These are phyloP conservation scores for Fraxinus floribunda DNA, from an alignment of 305 asterid genomes.

Conservation along the genomic window DNA sequence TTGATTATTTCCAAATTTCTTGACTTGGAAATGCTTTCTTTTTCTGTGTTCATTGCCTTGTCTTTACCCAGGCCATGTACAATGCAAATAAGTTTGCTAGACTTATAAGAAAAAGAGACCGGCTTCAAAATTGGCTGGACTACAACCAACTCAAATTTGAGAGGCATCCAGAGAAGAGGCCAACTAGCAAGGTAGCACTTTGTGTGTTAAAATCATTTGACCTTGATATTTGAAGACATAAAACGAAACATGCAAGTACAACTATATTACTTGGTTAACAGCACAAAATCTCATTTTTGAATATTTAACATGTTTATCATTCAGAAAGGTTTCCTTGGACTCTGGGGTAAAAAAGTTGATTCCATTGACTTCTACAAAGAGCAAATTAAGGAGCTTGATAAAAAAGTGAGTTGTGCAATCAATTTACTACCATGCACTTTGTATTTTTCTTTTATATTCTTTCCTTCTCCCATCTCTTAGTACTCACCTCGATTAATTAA, in stretches of 20 bases:
- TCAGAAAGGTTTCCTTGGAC: constrained; percentile 88
- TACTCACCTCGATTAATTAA: neutral
- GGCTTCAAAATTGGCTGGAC: constrained; percentile 89
- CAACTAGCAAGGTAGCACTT: constrained; percentile 58
- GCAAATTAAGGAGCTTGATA: constrained; percentile 60
- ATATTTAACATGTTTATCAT: constrained; percentile 14
- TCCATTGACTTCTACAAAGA: constrained; percentile 73
- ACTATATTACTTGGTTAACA: constrained; percentile 1
- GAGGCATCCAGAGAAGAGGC: constrained; percentile 79
- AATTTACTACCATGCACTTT: constrained; percentile 4
- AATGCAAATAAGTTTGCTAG: constrained; percentile 77
- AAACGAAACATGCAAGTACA: neutral
- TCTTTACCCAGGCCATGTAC: constrained; percentile 64
- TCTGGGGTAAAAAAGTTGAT: constrained; percentile 76
- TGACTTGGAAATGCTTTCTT: neutral
- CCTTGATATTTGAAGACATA: neutral
- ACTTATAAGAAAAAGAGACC: constrained; percentile 65
- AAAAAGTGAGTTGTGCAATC: constrained; percentile 37
- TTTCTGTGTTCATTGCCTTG: constrained; percentile 14
- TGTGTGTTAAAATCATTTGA: neutral
- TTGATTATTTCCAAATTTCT: neutral
- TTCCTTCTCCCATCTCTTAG: neutral
- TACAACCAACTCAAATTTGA: constrained; percentile 83
- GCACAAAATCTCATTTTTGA: neutral
- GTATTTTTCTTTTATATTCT: neutral